phyloP scores from a whole-genome alignment of 148 eudicot species.

The Drosera capensis region DNA sequence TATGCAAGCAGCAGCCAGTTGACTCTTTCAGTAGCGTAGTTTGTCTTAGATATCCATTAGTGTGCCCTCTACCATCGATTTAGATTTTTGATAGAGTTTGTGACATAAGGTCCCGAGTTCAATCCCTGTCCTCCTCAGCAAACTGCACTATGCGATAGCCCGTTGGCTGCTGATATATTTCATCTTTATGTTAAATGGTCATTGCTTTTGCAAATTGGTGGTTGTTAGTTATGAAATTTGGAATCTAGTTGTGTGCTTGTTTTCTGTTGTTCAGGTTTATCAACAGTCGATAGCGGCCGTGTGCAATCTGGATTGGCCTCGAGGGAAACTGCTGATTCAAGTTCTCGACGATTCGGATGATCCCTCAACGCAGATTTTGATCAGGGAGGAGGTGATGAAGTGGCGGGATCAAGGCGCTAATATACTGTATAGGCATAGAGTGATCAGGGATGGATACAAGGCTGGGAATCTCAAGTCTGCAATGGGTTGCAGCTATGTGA shows the following conservation, averaged over 20 bases:
- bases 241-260: conserved; percentile 1
- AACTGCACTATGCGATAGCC: no score
- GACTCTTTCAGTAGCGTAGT: no score
- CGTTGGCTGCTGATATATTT: no score
- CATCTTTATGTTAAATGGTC: no score
- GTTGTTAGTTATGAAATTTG: neutral
- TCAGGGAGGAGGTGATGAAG: conserved; percentile 16
- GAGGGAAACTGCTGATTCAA: conserved; percentile 4
- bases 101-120: no score
- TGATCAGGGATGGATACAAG: conserved; percentile 15
- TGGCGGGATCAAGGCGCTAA: conserved; percentile 16
- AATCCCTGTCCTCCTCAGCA: no score
- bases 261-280: conserved; percentile 5
- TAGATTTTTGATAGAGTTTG: no score
- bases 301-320: conserved; percentile 8
- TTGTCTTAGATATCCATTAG: no score
- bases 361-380: conserved; percentile 11
- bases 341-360: conserved; percentile 9
- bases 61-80: no score
- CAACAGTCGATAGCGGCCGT: conserved; percentile 10
- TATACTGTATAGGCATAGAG: conserved; percentile 16
- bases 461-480: conserved; percentile 25
- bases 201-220: no score
- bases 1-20: no score
- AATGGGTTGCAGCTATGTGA: conserved; percentile 21